Conservation (phyloP, 2,329 filamentous ascomycete species). For the Blastomyces percursus region DNA sequence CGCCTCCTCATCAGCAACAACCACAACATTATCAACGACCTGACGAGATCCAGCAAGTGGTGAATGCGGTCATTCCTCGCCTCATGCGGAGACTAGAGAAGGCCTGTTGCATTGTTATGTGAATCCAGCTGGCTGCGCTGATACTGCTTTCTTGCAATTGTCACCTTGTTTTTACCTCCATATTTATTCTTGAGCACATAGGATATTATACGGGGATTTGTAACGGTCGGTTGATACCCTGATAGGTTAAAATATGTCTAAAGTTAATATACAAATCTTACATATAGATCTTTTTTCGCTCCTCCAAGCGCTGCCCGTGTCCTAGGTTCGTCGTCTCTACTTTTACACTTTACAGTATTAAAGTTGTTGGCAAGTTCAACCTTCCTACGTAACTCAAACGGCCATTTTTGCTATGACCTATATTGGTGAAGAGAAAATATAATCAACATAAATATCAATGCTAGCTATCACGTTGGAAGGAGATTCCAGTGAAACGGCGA, state of each 20-base stretch:
- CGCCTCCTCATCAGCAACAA: slow-evolving; percentile 35
- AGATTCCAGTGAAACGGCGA: too few species aligned
- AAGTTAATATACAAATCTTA: slow-evolving; percentile 35
- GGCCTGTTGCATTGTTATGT: slow-evolving; percentile 68
- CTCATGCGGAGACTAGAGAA: slow-evolving; percentile 55
- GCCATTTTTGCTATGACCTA: too few species aligned
- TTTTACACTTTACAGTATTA: neutral
- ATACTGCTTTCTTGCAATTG: slow-evolving; percentile 76
- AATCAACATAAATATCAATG: too few species aligned
- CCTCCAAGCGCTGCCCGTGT: neutral
- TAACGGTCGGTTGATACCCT: neutral
- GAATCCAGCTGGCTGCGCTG: slow-evolving; percentile 48
- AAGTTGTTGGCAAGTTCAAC: neutral
- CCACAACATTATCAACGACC: slow-evolving; percentile 41
- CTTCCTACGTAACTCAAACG: neutral
- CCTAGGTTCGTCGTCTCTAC: neutral
- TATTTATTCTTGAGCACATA: slow-evolving; percentile 29
- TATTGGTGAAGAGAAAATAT: too few species aligned
- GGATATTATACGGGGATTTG: slow-evolving; percentile 50
- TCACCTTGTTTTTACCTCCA: neutral
- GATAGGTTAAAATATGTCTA: neutral
- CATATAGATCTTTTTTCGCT: neutral
- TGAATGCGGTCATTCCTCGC: slow-evolving; percentile 50
- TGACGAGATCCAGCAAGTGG: slow-evolving; percentile 49
- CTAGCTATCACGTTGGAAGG: too few species aligned